A percentile compares a stretch with the other conserved stretches of the same genome.
These are phyloP conservation scores for Smittium culicis DNA, from an alignment of 371 early-diverging fungal species.

Conservation along the genomic window DNA sequence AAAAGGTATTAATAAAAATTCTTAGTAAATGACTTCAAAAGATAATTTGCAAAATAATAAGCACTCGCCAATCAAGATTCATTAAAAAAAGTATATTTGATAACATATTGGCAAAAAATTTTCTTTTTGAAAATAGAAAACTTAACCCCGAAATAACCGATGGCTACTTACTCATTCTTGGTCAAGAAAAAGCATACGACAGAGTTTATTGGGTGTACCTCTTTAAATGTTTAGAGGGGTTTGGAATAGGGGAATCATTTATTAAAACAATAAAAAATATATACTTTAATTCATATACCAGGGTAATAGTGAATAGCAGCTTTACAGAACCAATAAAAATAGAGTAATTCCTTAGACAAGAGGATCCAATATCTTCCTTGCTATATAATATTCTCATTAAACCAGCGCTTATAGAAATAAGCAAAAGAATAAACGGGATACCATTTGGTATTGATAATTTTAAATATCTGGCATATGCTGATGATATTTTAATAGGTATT, in stretches of 20 bases:
- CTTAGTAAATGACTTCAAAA: constrained; percentile 7
- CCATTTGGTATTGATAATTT: neutral
- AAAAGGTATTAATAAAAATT: neutral
- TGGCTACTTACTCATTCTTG: constrained; percentile 3
- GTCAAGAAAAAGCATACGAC: constrained; percentile 9
- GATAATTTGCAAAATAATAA: neutral
- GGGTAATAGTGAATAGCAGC: constrained; percentile 1
- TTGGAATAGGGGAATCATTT: constrained; percentile 1
- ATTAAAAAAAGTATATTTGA: constrained; percentile 4
- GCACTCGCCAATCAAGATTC: neutral
- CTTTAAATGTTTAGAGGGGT: neutral
- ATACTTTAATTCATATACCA: neutral
- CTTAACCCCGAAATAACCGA: neutral
- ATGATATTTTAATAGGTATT: constrained; percentile 11
- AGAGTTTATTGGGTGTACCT: constrained; percentile 7
- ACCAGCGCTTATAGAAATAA: constrained; percentile 11
- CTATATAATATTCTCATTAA: constrained; percentile 14
- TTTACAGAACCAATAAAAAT: constrained; percentile 6
- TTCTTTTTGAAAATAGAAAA: neutral
- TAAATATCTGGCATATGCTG: constrained; percentile 10
- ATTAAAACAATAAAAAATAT: constrained; percentile 1
- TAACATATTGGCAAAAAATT: constrained; percentile 8
- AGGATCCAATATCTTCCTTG: constrained; percentile 13
- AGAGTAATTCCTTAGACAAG: constrained; percentile 11
- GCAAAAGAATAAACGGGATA: neutral